Percentiles rank a stretch among this genome's conserved stretches.
phyloP scores from a whole-genome alignment of 2,329 filamentous ascomycete genomes.

The Xylaria sp. region DNA sequence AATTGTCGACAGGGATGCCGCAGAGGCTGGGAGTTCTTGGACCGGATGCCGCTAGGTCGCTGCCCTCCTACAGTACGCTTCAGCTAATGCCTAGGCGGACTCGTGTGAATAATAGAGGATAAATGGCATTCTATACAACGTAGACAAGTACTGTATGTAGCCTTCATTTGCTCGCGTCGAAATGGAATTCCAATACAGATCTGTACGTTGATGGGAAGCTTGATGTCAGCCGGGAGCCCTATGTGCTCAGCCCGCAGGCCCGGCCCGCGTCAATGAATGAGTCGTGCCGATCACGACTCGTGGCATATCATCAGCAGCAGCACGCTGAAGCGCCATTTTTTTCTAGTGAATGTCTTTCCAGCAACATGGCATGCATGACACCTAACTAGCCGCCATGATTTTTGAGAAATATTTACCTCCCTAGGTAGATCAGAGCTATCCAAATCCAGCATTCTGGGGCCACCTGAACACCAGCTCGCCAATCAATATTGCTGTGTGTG shows the following conservation, averaged over 20 bases:
- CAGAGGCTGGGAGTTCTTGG: too few species aligned
- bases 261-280: neutral
- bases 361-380: neutral
- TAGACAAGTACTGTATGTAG: too few species aligned
- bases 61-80: too few species aligned
- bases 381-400: neutral
- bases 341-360: constrained; percentile 3
- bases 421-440: neutral
- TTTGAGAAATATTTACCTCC: too few species aligned
- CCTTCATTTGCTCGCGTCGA: too few species aligned
- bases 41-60: too few species aligned
- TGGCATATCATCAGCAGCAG: constrained; percentile 7
- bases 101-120: neutral
- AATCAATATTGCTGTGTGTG: neutral
- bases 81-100: too few species aligned
- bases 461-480: neutral
- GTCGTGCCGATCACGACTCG: constrained; percentile 21
- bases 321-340: constrained; percentile 3
- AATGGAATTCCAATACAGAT: too few species aligned
- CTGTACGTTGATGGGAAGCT: neutral
- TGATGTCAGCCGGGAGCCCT: neutral
- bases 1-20: neutral
- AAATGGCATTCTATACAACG: neutral
- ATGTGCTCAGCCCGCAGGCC: neutral
- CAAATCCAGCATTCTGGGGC: neutral